Evolutionary conservation across 164 flowering plant species (phyloP).

Genomic region (Vitis rotundifolia): DNA sequence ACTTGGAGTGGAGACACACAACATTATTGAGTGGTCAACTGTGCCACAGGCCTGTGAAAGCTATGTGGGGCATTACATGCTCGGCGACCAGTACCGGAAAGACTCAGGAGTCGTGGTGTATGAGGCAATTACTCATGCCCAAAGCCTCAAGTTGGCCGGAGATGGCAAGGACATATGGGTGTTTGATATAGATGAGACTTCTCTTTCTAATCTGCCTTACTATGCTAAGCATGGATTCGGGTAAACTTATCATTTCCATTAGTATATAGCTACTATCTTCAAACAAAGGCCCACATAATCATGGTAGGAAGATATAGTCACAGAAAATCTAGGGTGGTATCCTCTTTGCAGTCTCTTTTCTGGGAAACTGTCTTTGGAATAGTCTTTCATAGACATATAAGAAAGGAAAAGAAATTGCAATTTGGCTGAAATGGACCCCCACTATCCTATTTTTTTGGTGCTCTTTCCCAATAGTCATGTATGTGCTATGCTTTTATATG

Average conservation of each 20-base stretch:
- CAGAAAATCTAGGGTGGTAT: too few relatives aligned
- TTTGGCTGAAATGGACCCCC: too few relatives aligned
- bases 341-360: too few relatives aligned
- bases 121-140: conserved; percentile 19
- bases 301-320: too few relatives aligned
- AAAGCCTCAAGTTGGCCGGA: conserved; percentile 14
- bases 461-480: too few relatives aligned
- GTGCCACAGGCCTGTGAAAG: conserved; percentile 15
- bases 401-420: too few relatives aligned
- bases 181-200: conserved; percentile 44
- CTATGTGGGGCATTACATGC: conserved; percentile 24
- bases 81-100: conserved; percentile 24
- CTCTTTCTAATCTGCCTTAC: conserved; percentile 37
- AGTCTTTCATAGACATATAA: too few relatives aligned
- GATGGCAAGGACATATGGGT: conserved; percentile 41
- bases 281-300: too few relatives aligned
- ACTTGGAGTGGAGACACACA: conserved; percentile 20
- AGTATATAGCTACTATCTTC: too few relatives aligned
- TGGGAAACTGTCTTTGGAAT: too few relatives aligned
- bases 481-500: too few relatives aligned
- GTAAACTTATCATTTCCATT: conserved; percentile 11
- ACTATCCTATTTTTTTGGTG: too few relatives aligned
- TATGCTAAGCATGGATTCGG: conserved; percentile 30
- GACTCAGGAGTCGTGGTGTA: conserved; percentile 13
- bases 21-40: conserved; percentile 9